phyloP scores from a whole-genome alignment of 345 rosid species.

The Mallotus nudiflorus region DNA sequence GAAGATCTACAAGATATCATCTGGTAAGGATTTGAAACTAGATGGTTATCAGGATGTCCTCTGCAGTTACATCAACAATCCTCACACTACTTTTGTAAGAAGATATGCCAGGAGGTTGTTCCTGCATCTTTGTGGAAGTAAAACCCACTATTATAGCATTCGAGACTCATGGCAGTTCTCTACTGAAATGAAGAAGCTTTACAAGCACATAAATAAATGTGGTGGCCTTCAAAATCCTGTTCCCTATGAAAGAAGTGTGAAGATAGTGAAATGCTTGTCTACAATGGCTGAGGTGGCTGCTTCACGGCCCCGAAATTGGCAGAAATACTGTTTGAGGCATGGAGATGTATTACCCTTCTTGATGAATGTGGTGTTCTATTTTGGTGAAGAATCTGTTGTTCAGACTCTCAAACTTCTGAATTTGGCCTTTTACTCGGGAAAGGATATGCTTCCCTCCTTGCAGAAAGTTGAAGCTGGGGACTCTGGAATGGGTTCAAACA shows the following conservation, averaged over 20 bases:
- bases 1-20: constrained; percentile 55
- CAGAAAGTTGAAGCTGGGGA: constrained; percentile 77
- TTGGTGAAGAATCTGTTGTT: constrained; percentile 88
- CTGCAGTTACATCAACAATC: constrained; percentile 94
- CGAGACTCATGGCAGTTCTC: constrained; percentile 98
- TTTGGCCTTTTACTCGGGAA: constrained; percentile 89
- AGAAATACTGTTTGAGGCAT: constrained; percentile 89
- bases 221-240: constrained; percentile 85
- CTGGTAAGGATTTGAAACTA: constrained; percentile 84
- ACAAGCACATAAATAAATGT: constrained; percentile 87
- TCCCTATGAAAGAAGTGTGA: constrained; percentile 89
- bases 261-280: constrained; percentile 86
- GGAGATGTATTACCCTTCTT: constrained; percentile 78
- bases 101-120: constrained; percentile 98
- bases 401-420: constrained; percentile 87
- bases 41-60: constrained; percentile 97
- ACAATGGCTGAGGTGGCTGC: constrained; percentile 92
- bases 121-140: constrained; percentile 95
- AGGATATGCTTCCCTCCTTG: constrained; percentile 60
- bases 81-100: constrained; percentile 89
- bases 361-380: constrained; percentile 73
- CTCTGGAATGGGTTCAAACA: constrained; percentile 54
- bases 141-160: constrained; percentile 90
- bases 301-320: constrained; percentile 98
- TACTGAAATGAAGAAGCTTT: constrained; percentile 72